These are phyloP conservation scores for Camillea tinctor DNA, from an alignment of 2,329 filamentous ascomycete genomes.

Conservation along the genomic window DNA sequence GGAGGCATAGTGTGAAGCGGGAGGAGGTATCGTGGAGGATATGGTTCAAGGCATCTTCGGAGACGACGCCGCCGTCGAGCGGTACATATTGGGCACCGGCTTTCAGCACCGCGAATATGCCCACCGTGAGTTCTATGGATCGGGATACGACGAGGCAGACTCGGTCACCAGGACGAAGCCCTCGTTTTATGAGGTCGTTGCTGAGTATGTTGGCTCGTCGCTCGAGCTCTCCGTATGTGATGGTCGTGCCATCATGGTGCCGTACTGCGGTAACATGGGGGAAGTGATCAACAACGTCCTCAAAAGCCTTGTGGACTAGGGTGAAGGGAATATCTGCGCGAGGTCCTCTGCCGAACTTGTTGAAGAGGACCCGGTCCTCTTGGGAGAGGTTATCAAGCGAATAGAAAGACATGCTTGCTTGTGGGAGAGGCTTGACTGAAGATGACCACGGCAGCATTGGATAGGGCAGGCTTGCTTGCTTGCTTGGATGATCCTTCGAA, in stretches of 20 bases:
- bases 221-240: constrained; percentile 48
- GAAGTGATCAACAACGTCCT: constrained; percentile 31
- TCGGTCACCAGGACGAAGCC: constrained; percentile 44
- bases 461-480: not conserved
- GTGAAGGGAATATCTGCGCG: constrained; percentile 33
- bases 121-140: constrained; percentile 56
- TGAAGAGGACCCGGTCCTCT: constrained; percentile 25
- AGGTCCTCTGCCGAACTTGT: constrained; percentile 29
- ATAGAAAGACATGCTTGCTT: constrained; percentile 25
- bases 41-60: constrained; percentile 46
- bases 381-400: constrained; percentile 24
- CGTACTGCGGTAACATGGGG: constrained; percentile 41
- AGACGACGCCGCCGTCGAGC: constrained; percentile 54
- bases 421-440: constrained; percentile 4
- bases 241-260: constrained; percentile 27
- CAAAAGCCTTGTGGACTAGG: constrained; percentile 31
- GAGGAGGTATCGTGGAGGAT: constrained; percentile 48
- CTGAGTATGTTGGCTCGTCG: constrained; percentile 42
- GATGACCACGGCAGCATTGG: not conserved
- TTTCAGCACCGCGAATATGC: constrained; percentile 55
- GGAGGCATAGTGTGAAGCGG: constrained; percentile 47
- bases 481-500: not conserved
- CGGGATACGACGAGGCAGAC: constrained; percentile 56
- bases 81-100: constrained; percentile 60
- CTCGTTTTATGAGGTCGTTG: constrained; percentile 36